phyloP scores from a whole-genome alignment of 2,329 filamentous ascomycete species.

The Orbilia oligospora region DNA sequence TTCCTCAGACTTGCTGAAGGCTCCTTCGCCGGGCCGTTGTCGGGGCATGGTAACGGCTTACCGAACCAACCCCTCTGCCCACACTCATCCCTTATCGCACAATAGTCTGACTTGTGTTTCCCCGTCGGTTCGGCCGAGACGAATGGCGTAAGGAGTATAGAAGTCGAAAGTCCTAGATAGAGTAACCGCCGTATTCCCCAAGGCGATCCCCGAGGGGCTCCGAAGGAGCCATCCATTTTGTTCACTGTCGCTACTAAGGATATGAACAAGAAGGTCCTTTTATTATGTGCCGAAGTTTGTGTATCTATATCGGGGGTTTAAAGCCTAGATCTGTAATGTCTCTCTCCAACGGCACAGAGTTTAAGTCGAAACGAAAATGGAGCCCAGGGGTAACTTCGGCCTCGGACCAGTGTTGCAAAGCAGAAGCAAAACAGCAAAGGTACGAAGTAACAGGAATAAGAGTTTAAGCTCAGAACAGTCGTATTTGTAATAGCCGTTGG shows the following conservation, averaged over 20 bases:
- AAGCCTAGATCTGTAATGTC: background rate
- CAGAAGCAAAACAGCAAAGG: background rate
- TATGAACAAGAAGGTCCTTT: slow-evolving; percentile 25
- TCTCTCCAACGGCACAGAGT: background rate
- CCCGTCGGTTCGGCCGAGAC: slow-evolving; percentile 60
- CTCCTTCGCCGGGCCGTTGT: slow-evolving; percentile 84
- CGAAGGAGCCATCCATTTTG: slow-evolving; percentile 59
- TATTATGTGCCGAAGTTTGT: background rate
- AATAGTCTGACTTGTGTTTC: slow-evolving; percentile 63
- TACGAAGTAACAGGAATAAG: background rate
- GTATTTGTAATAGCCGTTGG: background rate
- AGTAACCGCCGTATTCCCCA: slow-evolving; percentile 59
- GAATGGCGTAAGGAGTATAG: slow-evolving; percentile 33
- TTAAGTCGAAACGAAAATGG: slow-evolving; percentile 1
- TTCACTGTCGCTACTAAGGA: slow-evolving; percentile 21
- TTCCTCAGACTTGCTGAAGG: slow-evolving; percentile 80
- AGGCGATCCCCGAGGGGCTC: slow-evolving; percentile 52
- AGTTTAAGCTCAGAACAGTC: slow-evolving; percentile 6
- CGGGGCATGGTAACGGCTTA: slow-evolving; percentile 88
- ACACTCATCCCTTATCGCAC: slow-evolving; percentile 72
- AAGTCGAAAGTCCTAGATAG: slow-evolving; percentile 40
- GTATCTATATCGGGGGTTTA: slow-evolving; percentile 17
- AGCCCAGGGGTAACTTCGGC: background rate
- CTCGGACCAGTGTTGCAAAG: background rate
- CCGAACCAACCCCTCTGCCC: slow-evolving; percentile 92